phyloP scores from a whole-genome alignment of 2,329 filamentous ascomycete species.

The Penicillium concentricum region DNA sequence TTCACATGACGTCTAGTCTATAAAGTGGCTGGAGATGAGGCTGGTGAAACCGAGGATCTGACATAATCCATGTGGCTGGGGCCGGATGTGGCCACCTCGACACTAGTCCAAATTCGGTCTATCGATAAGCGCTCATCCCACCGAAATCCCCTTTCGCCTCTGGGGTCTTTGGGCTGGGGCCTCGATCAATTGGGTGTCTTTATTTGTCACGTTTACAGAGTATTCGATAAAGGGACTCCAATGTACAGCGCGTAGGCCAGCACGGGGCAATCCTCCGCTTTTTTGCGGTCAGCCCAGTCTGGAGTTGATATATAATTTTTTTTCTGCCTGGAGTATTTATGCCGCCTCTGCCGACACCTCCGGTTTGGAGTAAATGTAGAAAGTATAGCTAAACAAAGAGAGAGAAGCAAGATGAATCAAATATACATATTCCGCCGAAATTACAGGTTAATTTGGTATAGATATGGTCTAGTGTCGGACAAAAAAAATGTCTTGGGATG shows the following conservation, averaged over 20 bases:
- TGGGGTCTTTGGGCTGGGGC: constrained; percentile 1
- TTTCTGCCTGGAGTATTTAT: constrained; percentile 5
- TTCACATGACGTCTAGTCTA: constrained; percentile 17
- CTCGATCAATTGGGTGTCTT: constrained; percentile 22
- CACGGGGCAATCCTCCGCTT: constrained; percentile 18
- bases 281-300: constrained; percentile 8
- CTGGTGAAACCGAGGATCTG: neutral
- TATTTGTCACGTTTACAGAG: constrained; percentile 25
- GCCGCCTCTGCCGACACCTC: constrained; percentile 11
- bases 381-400: neutral
- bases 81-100: neutral
- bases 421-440: neutral
- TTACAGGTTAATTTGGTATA: constrained; percentile 4
- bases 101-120: constrained; percentile 2
- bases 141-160: constrained; percentile 22
- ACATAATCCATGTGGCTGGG: constrained; percentile 8
- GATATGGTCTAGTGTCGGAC: neutral
- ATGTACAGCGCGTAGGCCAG: constrained; percentile 24
- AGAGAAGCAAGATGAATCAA: neutral
- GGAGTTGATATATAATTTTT: constrained; percentile 7
- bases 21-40: constrained; percentile 11
- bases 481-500: constrained; percentile 18
- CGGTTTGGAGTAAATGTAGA: neutral
- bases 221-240: constrained; percentile 22
- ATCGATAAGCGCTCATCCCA: constrained; percentile 22